A percentile compares a stretch with the other conserved stretches of the same genome.
Evolutionary conservation across 108 stramenopile species (phyloP).

Genomic region (Cyclotella atomus): DNA sequence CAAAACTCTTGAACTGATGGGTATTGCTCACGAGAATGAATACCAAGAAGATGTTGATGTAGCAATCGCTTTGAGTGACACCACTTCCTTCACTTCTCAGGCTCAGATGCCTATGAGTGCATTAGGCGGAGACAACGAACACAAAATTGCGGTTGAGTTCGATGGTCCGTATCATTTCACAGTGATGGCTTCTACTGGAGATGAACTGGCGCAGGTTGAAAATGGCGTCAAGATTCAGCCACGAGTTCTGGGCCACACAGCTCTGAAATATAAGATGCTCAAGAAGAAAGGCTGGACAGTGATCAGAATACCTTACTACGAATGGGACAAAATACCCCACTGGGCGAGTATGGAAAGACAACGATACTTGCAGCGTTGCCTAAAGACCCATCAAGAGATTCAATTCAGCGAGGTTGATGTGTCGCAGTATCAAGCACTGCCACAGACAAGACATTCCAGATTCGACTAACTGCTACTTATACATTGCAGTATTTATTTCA

Average conservation of each 20-base stretch:
- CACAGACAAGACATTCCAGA: conserved; percentile 62
- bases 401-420: conserved; percentile 81
- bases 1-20: conserved; percentile 75
- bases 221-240: conserved; percentile 46
- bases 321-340: conserved; percentile 89
- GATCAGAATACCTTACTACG: conserved; percentile 86
- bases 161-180: conserved; percentile 92
- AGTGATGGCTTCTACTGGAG: conserved; percentile 33
- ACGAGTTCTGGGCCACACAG: conserved; percentile 82
- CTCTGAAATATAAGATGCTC: conserved; percentile 81
- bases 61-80: conserved; percentile 75
- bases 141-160: conserved; percentile 86
- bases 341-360: conserved; percentile 92
- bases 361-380: conserved; percentile 81
- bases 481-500: background rate
- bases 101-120: conserved; percentile 39
- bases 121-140: conserved; percentile 26
- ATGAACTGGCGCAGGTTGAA: conserved; percentile 26
- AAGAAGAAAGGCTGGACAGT: conserved; percentile 88
- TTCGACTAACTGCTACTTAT: conserved; percentile 72
- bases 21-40: conserved; percentile 82
- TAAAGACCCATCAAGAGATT: conserved; percentile 86
- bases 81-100: conserved; percentile 72
- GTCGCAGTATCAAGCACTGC: conserved; percentile 78
- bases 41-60: conserved; percentile 92